phyloP scores from a whole-genome alignment of 1,139 yeast species.

The Casaregolazyma suthepensis region DNA sequence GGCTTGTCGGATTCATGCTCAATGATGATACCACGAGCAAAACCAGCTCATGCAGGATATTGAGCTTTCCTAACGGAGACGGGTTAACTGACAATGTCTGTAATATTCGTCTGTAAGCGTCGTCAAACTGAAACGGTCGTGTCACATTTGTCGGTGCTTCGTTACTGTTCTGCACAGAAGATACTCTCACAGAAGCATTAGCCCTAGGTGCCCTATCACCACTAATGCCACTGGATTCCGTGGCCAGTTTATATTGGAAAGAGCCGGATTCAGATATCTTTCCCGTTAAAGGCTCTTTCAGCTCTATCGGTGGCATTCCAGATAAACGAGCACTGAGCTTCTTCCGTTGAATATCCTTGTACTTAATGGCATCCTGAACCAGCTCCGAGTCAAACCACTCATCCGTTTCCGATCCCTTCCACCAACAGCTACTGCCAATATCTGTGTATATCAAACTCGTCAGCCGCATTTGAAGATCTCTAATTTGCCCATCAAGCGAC shows the following conservation, averaged over 20 bases:
- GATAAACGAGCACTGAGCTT: slow-evolving; percentile 18
- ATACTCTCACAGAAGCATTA: background rate
- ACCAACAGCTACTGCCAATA: slow-evolving; percentile 27
- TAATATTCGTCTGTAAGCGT: slow-evolving; percentile 25
- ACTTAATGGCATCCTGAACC: slow-evolving; percentile 17
- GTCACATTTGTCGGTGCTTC: background rate
- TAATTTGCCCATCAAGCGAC: slow-evolving; percentile 21
- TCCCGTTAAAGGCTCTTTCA: slow-evolving; percentile 18
- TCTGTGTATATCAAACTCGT: slow-evolving; percentile 28
- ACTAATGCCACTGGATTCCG: background rate
- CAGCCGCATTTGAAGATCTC: slow-evolving; percentile 27
- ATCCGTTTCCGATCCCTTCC: slow-evolving; percentile 31
- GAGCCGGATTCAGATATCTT: background rate
- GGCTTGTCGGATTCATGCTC: slow-evolving; percentile 11
- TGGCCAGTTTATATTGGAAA: background rate
- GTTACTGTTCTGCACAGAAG: background rate
- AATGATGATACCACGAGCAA: slow-evolving; percentile 28
- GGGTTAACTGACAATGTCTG: slow-evolving; percentile 26
- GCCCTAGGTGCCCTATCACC: background rate
- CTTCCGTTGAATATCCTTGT: slow-evolving; percentile 15
- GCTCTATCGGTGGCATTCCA: slow-evolving; percentile 16
- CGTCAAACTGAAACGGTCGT: slow-evolving; percentile 23
- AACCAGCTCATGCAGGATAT: slow-evolving; percentile 26
- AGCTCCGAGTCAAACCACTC: slow-evolving; percentile 26
- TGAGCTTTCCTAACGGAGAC: slow-evolving; percentile 29